Conservation (phyloP, 1,284 basidiomycete species). For the Peniophora sp. region DNA sequence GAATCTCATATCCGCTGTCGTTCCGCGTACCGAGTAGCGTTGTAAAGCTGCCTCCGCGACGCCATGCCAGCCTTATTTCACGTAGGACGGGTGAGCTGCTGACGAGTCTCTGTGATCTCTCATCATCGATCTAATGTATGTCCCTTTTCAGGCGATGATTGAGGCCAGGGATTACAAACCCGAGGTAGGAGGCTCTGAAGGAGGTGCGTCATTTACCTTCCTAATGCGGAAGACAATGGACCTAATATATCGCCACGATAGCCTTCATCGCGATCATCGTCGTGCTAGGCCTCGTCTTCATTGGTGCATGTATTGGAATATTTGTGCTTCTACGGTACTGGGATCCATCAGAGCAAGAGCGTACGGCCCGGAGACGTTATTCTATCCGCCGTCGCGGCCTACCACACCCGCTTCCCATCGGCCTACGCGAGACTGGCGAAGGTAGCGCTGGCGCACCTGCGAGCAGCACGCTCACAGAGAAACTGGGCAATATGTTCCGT, state of each 20-base stretch:
- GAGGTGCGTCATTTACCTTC: conserved; percentile 5
- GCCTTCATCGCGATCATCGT: conserved; percentile 26
- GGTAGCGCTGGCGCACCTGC: background rate
- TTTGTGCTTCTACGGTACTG: conserved; percentile 26
- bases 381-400: conserved; percentile 9
- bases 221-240: background rate
- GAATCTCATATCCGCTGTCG: too few species aligned
- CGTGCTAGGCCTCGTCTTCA: conserved; percentile 21
- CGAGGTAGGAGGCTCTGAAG: conserved; percentile 10
- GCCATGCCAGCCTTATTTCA: too few species aligned
- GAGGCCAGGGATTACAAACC: conserved; percentile 2
- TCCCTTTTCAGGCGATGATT: background rate
- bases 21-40: too few species aligned
- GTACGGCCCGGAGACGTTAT: conserved; percentile 9
- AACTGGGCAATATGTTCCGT: conserved; percentile 11
- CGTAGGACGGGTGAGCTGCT: too few species aligned
- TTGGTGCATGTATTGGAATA: conserved; percentile 24
- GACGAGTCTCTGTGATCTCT: too few species aligned
- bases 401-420: conserved; percentile 12
- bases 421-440: conserved; percentile 6
- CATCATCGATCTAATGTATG: background rate
- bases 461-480: conserved; percentile 9
- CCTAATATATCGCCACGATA: background rate
- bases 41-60: too few species aligned
- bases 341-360: conserved; percentile 22